Conservation (phyloP, 2,329 filamentous ascomycete genomes). For the Alternaria conjuncta region DNA sequence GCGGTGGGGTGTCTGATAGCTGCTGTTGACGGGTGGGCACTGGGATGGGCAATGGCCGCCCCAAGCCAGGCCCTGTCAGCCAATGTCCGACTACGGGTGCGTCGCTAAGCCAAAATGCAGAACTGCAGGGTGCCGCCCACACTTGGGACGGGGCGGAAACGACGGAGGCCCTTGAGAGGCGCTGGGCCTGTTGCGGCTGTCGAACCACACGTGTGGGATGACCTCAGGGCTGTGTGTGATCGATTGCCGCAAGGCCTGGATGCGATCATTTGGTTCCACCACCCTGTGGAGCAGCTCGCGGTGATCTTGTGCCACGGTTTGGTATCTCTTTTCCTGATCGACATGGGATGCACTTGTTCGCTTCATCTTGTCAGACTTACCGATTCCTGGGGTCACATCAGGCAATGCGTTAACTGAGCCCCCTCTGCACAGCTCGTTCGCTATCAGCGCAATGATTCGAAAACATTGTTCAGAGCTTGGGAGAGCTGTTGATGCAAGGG, state of each 20-base stretch:
- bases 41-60: slow-evolving; percentile 7
- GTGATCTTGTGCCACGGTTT: not conserved
- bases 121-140: slow-evolving; percentile 27
- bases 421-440: not conserved
- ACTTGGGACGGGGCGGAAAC: slow-evolving; percentile 2
- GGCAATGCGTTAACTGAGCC: not conserved
- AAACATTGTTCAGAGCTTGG: slow-evolving; percentile 14
- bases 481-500: slow-evolving; percentile 7
- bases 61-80: slow-evolving; percentile 19
- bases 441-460: slow-evolving; percentile 20
- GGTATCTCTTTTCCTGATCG: not conserved
- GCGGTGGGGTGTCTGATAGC: slow-evolving; percentile 41
- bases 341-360: not conserved
- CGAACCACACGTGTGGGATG: slow-evolving; percentile 41
- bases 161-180: slow-evolving; percentile 4
- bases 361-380: not conserved
- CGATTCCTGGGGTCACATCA: not conserved
- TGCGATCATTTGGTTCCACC: not conserved
- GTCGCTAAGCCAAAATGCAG: slow-evolving; percentile 16
- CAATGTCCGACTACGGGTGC: slow-evolving; percentile 31
- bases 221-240: not conserved
- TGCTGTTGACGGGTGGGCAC: slow-evolving; percentile 2
- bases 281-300: not conserved
- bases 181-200: slow-evolving; percentile 22
- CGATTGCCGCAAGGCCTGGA: not conserved